A percentile compares a stretch with the other conserved stretches of the same genome.
These are phyloP conservation scores for Pythium vanterpoolii DNA, from an alignment of 352 stramenopile species.

Conservation along the genomic window DNA sequence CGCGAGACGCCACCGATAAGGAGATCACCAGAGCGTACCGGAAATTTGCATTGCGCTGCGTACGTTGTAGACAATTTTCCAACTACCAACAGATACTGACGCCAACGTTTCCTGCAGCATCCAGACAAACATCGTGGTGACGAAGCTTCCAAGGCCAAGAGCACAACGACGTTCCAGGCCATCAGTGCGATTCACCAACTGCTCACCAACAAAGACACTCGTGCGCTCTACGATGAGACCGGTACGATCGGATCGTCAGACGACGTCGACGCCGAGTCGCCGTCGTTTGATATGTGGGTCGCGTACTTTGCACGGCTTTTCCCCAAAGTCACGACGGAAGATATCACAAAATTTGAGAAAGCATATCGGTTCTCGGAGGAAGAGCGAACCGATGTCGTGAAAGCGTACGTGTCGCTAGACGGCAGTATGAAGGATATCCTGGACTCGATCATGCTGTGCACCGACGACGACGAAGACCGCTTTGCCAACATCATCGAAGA, in stretches of 20 bases:
- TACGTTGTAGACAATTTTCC: constrained; percentile 21
- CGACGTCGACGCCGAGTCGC: constrained; percentile 34
- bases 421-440: constrained; percentile 80
- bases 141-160: constrained; percentile 37
- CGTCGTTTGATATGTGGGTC: constrained; percentile 70
- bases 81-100: neutral
- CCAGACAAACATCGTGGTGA: constrained; percentile 89
- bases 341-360: constrained; percentile 77
- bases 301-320: constrained; percentile 89
- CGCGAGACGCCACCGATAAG: constrained; percentile 50
- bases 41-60: constrained; percentile 69
- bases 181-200: constrained; percentile 84
- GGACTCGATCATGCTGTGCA: constrained; percentile 87
- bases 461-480: constrained; percentile 69
- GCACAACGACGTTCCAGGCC: constrained; percentile 84
- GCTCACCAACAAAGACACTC: constrained; percentile 71
- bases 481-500: constrained; percentile 66
- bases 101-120: constrained; percentile 45
- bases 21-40: constrained; percentile 70
- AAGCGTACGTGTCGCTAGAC: constrained; percentile 71
- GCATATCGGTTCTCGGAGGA: constrained; percentile 86
- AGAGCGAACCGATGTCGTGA: constrained; percentile 75
- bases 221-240: constrained; percentile 84
- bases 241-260: constrained; percentile 59
- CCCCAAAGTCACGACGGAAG: constrained; percentile 77